phyloP scores from a whole-genome alignment of 768 basidiomycete genomes.

The Galerina marginata region DNA sequence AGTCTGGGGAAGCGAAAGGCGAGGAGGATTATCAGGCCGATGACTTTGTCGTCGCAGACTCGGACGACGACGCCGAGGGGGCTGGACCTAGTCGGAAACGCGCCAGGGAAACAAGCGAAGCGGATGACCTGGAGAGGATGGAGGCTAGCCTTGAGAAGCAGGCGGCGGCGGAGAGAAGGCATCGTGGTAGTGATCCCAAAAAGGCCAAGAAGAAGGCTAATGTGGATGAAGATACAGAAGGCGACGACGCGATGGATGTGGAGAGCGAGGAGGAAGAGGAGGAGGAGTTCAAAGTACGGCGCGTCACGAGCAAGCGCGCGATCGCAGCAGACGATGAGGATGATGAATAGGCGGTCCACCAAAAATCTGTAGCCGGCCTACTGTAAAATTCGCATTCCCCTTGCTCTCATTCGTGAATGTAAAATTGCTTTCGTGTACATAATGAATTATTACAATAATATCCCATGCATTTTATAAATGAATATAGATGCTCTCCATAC shows the following conservation, averaged over 20 bases:
- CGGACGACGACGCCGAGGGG: constrained; percentile 66
- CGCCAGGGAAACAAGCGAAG: constrained; percentile 40
- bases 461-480: constrained; percentile 1
- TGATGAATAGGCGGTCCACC: constrained; percentile 6
- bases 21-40: constrained; percentile 81
- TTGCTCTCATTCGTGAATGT: constrained; percentile 7
- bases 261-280: constrained; percentile 80
- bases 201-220: constrained; percentile 31
- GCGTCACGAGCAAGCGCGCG: constrained; percentile 57
- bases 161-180: constrained; percentile 50
- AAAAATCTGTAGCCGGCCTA: too few relatives aligned
- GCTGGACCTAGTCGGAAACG: constrained; percentile 34
- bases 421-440: constrained; percentile 1
- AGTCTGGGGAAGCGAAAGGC: constrained; percentile 51
- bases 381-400: background rate
- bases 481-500: background rate
- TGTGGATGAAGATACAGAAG: constrained; percentile 32
- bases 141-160: constrained; percentile 72
- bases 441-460: constrained; percentile 4
- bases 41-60: constrained; percentile 82
- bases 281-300: constrained; percentile 71
- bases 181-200: constrained; percentile 35
- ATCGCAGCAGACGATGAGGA: constrained; percentile 71
- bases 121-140: constrained; percentile 73
- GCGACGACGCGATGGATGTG: constrained; percentile 66